Conservation (phyloP, 305 asterid genomes). For the Ruellia speciosa region DNA sequence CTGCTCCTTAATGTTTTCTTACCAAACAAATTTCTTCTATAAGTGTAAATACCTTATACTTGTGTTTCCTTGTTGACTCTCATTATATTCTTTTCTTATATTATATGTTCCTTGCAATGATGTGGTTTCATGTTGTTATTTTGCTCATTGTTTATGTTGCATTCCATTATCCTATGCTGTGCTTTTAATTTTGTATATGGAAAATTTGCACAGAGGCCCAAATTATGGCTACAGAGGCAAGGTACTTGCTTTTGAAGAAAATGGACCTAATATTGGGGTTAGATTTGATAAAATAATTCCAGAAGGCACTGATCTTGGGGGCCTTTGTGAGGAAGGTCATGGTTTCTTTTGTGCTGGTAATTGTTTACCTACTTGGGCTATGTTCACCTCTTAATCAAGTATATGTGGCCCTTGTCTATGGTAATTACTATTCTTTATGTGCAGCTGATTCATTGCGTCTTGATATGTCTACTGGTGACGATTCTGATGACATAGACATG, state of each 20-base stretch:
- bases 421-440: slow-evolving; percentile 21
- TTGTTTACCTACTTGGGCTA: slow-evolving; percentile 13
- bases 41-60: too few species aligned
- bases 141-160: not conserved
- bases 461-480: slow-evolving; percentile 49
- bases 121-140: not conserved
- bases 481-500: slow-evolving; percentile 37
- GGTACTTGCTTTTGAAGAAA: slow-evolving; percentile 72
- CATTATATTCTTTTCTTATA: not conserved
- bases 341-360: slow-evolving; percentile 86
- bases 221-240: slow-evolving; percentile 56
- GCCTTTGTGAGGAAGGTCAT: slow-evolving; percentile 71
- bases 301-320: slow-evolving; percentile 88
- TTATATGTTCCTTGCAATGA: not conserved
- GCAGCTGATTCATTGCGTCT: slow-evolving; percentile 66
- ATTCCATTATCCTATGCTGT: not conserved
- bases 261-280: slow-evolving; percentile 79
- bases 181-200: slow-evolving; percentile 1
- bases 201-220: slow-evolving; percentile 55
- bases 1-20: too few species aligned
- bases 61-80: too few species aligned
- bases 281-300: slow-evolving; percentile 66
- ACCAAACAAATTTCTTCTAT: too few species aligned
- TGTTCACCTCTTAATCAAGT: not conserved
- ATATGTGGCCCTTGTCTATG: slow-evolving; percentile 4